Evolutionary conservation across 345 rosid genomes (phyloP), one percentile per base, ranked within the genome.

Genomic region (Aquilaria sinensis): DNA sequence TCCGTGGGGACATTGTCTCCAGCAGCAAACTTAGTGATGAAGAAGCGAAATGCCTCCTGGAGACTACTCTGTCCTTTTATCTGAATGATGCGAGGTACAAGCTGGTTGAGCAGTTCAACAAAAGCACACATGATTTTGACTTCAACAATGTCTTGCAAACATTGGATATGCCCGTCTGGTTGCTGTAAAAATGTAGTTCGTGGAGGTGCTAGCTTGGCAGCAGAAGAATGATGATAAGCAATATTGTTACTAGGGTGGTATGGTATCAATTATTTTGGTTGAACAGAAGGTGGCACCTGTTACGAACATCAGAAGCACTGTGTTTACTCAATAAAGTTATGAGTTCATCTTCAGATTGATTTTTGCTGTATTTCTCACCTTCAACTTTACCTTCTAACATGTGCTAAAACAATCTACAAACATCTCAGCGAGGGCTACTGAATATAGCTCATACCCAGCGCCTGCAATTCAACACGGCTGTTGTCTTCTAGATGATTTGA

Each of bases 31-130:
- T 94, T 51, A 86, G 67, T 13, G 95, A 94, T 65, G 79, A 74
- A 23, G 96, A 94, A 77, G 97, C 92, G 4, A 72, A 85, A 70
- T 94, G 97, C 96, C 85, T 90, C 16, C 56, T 94, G 79, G 96
- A 94, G 83, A 82, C 96, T 56, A 58, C 80, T 53, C 99, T 83
- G 65, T 88, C 97, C 12, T 90, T 90, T 67, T 94, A 94, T 67
- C 67, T 94, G 65, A 88, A 88, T n/a, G 97, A 94, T 75, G 56
- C 46, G 34, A 74, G 90, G 80, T 88, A 78, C 87, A 84, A 81
- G 74, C 77, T 90, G 62, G 88, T 94, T 5, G 96, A 93, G 55
- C 71, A 70, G 68, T 93, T 93, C 78, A 94, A 94, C 71, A 90
- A 82, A 63, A 72, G 82, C 61, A 77, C 97, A 0, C 81, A 62